Conservation (phyloP, 1,284 basidiomycete genomes). For the Porogramme epimiltina region DNA sequence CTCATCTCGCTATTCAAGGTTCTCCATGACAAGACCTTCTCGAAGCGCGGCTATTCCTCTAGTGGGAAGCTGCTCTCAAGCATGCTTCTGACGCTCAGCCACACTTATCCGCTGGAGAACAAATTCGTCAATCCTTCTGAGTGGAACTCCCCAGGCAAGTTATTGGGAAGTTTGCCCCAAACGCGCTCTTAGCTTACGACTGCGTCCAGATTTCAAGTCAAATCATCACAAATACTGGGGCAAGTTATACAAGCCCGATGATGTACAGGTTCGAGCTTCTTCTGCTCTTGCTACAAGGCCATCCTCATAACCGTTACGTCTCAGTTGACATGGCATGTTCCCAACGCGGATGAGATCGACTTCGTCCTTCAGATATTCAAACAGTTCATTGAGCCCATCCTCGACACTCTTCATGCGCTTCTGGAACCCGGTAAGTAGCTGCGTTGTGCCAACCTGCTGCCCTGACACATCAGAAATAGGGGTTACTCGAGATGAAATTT, state of each 20-base stretch:
- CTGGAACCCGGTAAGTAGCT: slow-evolving; percentile 50
- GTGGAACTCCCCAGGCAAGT: slow-evolving; percentile 73
- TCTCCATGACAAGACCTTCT: slow-evolving; percentile 72
- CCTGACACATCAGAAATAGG: slow-evolving; percentile 27
- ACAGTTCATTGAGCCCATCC: slow-evolving; percentile 69
- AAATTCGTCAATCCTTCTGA: slow-evolving; percentile 83
- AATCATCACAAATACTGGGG: slow-evolving; percentile 85
- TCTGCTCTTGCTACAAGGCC: background rate
- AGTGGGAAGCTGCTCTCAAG: slow-evolving; percentile 81
- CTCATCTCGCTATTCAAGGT: slow-evolving; percentile 68
- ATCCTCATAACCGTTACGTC: background rate
- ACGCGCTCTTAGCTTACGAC: background rate
- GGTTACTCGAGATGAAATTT: slow-evolving; percentile 55
- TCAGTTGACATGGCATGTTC: slow-evolving; percentile 82
- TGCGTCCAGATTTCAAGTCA: slow-evolving; percentile 59
- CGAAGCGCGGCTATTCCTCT: slow-evolving; percentile 86
- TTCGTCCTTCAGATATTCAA: slow-evolving; percentile 78
- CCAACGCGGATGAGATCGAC: slow-evolving; percentile 66
- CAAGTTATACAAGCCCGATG: slow-evolving; percentile 60
- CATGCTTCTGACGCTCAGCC: slow-evolving; percentile 74
- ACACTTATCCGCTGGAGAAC: slow-evolving; percentile 84
- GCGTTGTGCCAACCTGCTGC: background rate
- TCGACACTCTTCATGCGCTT: slow-evolving; percentile 63
- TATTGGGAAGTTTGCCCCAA: background rate
- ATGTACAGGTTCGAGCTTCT: slow-evolving; percentile 48